Percentiles rank a stretch among this genome's conserved stretches.
These are phyloP conservation scores for Nitzschia sp. DNA, from an alignment of 108 stramenopile genomes.

Conservation along the genomic window DNA sequence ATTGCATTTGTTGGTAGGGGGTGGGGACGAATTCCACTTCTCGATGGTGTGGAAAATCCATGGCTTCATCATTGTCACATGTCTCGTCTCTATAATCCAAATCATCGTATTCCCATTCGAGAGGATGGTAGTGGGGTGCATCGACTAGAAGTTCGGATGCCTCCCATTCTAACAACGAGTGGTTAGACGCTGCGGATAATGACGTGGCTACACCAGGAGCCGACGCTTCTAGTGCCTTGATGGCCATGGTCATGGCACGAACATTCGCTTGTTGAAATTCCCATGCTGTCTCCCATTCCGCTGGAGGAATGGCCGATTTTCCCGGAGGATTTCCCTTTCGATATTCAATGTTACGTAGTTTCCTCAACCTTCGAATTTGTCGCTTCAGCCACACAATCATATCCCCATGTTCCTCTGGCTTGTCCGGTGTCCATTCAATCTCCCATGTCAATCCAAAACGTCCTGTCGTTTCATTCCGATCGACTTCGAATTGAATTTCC, in stretches of 20 bases:
- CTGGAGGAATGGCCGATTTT: conserved; percentile 5
- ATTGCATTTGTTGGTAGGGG: conserved; percentile 47
- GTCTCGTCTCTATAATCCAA: conserved; percentile 10
- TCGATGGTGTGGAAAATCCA: conserved; percentile 5
- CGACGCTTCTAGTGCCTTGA: not conserved
- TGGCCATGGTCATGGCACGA: conserved; percentile 15
- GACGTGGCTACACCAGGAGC: not conserved
- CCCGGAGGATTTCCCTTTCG: not conserved
- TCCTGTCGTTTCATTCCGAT: conserved; percentile 3
- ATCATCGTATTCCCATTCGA: conserved; percentile 10
- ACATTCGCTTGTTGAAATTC: conserved; percentile 21
- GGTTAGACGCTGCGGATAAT: not conserved
- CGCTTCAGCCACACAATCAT: not conserved
- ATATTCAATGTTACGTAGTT: conserved; percentile 6
- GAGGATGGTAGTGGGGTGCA: conserved; percentile 14
- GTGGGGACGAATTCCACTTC: conserved; percentile 10
- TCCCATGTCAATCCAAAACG: not conserved
- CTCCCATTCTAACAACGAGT: no score
- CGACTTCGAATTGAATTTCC: conserved; percentile 24
- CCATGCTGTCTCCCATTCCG: conserved; percentile 22
- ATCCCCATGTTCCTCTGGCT: not conserved
- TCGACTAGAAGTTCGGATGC: not conserved
- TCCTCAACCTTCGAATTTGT: not conserved
- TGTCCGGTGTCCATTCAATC: not conserved
- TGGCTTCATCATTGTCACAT: conserved; percentile 7